Evolutionary conservation across 73 alveolate species (phyloP).

Genomic region (Paramecium primaurelia): DNA sequence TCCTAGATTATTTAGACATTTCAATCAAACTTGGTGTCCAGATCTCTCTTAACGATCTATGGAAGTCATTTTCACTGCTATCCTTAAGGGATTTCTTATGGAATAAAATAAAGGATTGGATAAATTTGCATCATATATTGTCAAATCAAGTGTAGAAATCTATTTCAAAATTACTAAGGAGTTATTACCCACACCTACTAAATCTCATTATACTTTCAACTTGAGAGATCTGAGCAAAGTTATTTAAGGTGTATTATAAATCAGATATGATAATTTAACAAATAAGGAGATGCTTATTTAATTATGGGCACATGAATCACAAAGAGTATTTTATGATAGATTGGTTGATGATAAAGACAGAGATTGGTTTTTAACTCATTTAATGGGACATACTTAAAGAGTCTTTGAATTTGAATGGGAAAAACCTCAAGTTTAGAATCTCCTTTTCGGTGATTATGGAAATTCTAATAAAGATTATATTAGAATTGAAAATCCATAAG

Average conservation of each 20-base stretch:
- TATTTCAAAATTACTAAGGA: constrained; percentile 94
- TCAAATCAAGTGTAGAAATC: constrained; percentile 92
- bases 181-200: constrained; percentile 99
- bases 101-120: constrained; percentile 71
- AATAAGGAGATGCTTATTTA: constrained; percentile 88
- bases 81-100: constrained; percentile 82
- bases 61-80: constrained; percentile 94
- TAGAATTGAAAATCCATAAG: constrained; percentile 57
- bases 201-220: constrained; percentile 99
- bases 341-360: constrained; percentile 91
- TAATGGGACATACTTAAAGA: constrained; percentile 22
- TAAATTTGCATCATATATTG: constrained; percentile 81
- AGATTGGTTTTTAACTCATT: constrained; percentile 71
- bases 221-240: constrained; percentile 99
- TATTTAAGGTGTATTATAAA: constrained; percentile 94
- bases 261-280: constrained; percentile 80
- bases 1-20: constrained; percentile 99
- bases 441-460: constrained; percentile 55
- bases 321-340: constrained; percentile 98
- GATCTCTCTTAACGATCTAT: constrained; percentile 92
- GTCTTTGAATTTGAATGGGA: constrained; percentile 62
- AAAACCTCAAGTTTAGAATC: not conserved
- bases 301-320: constrained; percentile 99
- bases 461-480: constrained; percentile 43
- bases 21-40: constrained; percentile 99